These are phyloP conservation scores for Ceratocystis cacaofunesta DNA, from an alignment of 2,329 filamentous ascomycete species.

Conservation along the genomic window DNA sequence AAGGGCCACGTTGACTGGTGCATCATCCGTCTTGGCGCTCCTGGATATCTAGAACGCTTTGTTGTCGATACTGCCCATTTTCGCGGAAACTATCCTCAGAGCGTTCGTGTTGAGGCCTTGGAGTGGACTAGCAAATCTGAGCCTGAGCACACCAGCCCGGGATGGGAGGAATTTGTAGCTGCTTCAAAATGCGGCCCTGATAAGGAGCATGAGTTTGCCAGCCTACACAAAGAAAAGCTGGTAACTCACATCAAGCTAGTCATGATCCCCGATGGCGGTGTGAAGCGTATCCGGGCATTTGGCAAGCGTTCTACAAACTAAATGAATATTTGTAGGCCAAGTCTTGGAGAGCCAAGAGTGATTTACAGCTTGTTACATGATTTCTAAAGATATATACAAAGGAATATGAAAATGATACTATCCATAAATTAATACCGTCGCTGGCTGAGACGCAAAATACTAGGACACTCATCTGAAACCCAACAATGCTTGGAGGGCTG, in stretches of 20 bases:
- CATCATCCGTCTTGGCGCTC: slow-evolving; percentile 57
- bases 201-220: slow-evolving; percentile 52
- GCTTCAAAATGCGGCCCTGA: slow-evolving; percentile 59
- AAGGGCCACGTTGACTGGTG: slow-evolving; percentile 66
- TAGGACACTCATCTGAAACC: neutral
- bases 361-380: neutral
- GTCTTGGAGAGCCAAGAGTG: neutral
- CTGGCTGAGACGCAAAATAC: neutral
- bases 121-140: slow-evolving; percentile 39
- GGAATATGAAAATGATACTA: neutral
- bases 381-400: slow-evolving; percentile 2
- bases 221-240: slow-evolving; percentile 38
- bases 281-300: slow-evolving; percentile 66
- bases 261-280: slow-evolving; percentile 84
- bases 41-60: slow-evolving; percentile 48
- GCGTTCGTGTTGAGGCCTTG: slow-evolving; percentile 52
- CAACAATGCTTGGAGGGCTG: neutral
- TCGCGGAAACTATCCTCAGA: slow-evolving; percentile 69
- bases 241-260: slow-evolving; percentile 81
- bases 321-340: neutral
- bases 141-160: slow-evolving; percentile 39
- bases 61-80: slow-evolving; percentile 73
- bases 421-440: neutral
- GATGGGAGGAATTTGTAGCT: slow-evolving; percentile 51
- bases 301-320: slow-evolving; percentile 23